Evolutionary conservation across 1,284 basidiomycete species (phyloP).

Genomic region (Calocybe gambosa): DNA sequence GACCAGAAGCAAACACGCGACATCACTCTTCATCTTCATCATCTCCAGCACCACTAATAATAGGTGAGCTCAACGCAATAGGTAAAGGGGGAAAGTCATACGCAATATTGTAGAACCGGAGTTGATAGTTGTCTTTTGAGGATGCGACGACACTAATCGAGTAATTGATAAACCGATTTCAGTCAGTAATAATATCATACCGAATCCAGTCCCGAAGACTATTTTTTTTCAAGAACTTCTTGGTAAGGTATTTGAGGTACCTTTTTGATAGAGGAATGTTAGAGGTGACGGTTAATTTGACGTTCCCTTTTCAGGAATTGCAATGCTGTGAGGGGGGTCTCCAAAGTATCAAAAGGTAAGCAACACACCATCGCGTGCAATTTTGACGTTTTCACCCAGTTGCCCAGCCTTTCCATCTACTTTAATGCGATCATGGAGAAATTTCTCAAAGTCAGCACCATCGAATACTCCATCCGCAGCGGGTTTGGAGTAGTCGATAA

Average conservation of each 20-base stretch:
- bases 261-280: constrained; percentile 87
- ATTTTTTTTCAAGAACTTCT: constrained; percentile 95
- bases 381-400: constrained; percentile 81
- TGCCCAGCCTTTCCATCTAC: constrained; percentile 77
- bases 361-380: constrained; percentile 72
- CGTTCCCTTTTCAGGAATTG: constrained; percentile 44
- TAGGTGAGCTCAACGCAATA: constrained; percentile 21
- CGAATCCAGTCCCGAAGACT: constrained; percentile 82
- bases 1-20: background rate
- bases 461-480: constrained; percentile 90
- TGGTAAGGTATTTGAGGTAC: constrained; percentile 91
- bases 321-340: constrained; percentile 1
- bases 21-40: constrained; percentile 46
- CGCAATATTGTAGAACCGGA: constrained; percentile 94
- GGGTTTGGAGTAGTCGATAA: constrained; percentile 93
- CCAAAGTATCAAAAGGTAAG: background rate
- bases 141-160: constrained; percentile 69
- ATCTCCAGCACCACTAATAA: constrained; percentile 34
- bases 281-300: constrained; percentile 76
- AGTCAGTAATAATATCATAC: constrained; percentile 26
- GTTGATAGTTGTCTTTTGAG: constrained; percentile 84
- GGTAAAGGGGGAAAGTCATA: constrained; percentile 34
- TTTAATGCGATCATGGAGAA: constrained; percentile 92
- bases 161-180: background rate
- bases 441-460: constrained; percentile 74